Evolutionary conservation across 164 flowering plant species (phyloP).

Genomic region (Houttuynia cordata): DNA sequence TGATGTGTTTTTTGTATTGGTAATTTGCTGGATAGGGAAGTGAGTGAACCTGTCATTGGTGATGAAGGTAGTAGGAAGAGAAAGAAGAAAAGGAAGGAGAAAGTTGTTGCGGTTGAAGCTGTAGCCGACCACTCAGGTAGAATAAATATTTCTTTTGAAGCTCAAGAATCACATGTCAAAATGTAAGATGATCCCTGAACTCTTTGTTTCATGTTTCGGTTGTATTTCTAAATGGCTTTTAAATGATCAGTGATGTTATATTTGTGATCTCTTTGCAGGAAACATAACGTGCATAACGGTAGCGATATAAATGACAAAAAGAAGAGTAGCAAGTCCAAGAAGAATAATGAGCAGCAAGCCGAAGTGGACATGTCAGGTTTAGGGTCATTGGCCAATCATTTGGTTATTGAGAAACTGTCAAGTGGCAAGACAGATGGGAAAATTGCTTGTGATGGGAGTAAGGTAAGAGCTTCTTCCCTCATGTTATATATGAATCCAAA

Average conservation of each 20-base stretch:
- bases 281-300: neutral
- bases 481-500: neutral
- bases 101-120: neutral
- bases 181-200: too few relatives aligned
- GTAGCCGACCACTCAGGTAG: neutral
- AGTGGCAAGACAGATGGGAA: constrained; percentile 90
- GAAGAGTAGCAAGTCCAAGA: neutral
- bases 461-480: constrained; percentile 22
- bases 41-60: neutral
- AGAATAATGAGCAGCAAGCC: neutral
- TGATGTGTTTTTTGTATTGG: too few relatives aligned
- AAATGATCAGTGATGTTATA: too few relatives aligned
- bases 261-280: too few relatives aligned
- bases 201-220: too few relatives aligned
- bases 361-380: constrained; percentile 13
- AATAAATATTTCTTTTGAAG: neutral
- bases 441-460: constrained; percentile 70
- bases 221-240: too few relatives aligned
- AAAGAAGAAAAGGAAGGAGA: constrained; percentile 2
- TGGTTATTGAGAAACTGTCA: constrained; percentile 62
- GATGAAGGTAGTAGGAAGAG: neutral
- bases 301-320: neutral
- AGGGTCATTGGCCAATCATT: constrained; percentile 63
- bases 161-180: neutral
- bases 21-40: neutral